Percentiles rank a stretch among this genome's conserved stretches.
These are phyloP conservation scores for Cinchona pubescens DNA, from an alignment of 257 asterid species.

Conservation along the genomic window DNA sequence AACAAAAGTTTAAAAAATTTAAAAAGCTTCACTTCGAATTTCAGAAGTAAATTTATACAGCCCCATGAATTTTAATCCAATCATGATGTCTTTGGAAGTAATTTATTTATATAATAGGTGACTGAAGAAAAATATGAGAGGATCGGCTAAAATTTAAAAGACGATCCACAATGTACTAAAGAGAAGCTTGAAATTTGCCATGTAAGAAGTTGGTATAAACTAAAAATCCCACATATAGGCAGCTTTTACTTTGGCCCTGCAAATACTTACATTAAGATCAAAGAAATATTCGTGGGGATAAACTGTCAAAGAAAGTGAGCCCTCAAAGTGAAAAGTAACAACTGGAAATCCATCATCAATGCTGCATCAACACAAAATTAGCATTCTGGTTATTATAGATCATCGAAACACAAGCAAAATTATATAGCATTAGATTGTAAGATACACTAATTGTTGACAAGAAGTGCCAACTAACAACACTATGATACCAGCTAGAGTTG, in stretches of 20 bases:
- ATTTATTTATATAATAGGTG: neutral
- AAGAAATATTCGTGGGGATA: slow-evolving; percentile 80
- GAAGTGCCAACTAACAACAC: neutral
- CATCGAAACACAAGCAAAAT: neutral
- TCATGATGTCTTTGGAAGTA: no score
- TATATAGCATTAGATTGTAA: neutral
- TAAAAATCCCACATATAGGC: neutral
- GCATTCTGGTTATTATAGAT: slow-evolving; percentile 3
- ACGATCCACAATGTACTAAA: neutral
- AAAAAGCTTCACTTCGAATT: neutral
- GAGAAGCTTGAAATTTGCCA: neutral
- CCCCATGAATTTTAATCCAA: neutral
- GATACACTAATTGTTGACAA: neutral
- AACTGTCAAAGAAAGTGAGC: slow-evolving; percentile 59
- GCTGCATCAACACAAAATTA: slow-evolving; percentile 45
- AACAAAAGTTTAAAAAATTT: neutral
- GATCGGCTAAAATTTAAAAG: neutral
- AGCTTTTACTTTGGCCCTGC: neutral
- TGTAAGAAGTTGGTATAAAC: neutral
- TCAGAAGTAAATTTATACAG: no score
- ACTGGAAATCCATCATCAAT: slow-evolving; percentile 87
- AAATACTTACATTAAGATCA: slow-evolving; percentile 53
- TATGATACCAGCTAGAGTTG: neutral
- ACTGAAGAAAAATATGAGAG: neutral
- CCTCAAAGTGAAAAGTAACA: slow-evolving; percentile 67